Evolutionary conservation across 1,139 yeast species (phyloP).

Genomic region (Pichia cactophila): DNA sequence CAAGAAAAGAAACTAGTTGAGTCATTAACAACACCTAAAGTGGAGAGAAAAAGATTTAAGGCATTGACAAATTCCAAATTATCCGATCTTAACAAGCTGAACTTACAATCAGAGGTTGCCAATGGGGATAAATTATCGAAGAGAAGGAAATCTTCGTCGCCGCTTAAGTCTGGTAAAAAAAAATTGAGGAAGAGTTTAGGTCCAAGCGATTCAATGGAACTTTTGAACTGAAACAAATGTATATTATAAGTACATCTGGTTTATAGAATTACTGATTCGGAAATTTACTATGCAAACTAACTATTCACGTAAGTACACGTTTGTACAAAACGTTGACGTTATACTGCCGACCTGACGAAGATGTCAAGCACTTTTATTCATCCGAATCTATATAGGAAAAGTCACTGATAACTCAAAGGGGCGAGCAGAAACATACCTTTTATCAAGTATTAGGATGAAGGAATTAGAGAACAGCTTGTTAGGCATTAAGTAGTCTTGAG

Average conservation of each 20-base stretch:
- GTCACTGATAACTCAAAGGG: no score
- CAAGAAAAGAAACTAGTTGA: constrained; percentile 8
- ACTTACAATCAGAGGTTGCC: background rate
- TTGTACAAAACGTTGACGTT: no score
- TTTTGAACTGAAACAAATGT: constrained; percentile 3
- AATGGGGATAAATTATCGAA: constrained; percentile 2
- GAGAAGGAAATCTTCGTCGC: constrained; percentile 11
- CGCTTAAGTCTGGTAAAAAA: constrained; percentile 12
- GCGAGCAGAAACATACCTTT: no score
- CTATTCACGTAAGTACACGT: no score
- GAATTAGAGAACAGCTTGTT: no score
- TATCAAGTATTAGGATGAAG: no score
- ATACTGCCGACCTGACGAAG: no score
- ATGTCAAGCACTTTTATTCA: no score
- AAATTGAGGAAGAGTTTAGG: constrained; percentile 12
- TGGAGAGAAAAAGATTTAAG: constrained; percentile 1
- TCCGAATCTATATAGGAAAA: no score
- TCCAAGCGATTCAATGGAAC: constrained; percentile 11
- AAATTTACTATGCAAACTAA: no score
- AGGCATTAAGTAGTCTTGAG: no score
- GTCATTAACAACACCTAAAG: background rate
- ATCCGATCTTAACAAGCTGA: constrained; percentile 7
- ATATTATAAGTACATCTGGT: background rate
- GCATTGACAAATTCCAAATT: constrained; percentile 4
- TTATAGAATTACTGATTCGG: no score